phyloP scores from a whole-genome alignment of 768 basidiomycete genomes.

The Termitomyces sp. region DNA sequence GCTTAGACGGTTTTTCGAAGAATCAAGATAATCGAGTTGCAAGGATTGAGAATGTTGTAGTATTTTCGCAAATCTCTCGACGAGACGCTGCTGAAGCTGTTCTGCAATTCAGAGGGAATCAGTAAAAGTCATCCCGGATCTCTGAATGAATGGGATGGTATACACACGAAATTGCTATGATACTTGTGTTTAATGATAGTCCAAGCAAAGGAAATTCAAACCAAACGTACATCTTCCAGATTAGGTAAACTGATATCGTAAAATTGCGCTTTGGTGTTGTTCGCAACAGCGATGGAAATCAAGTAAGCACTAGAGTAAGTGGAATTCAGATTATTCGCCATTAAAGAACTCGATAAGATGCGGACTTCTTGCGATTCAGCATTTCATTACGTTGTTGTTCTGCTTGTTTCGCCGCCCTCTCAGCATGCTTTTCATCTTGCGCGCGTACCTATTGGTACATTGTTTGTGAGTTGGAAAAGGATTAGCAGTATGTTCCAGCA shows the following conservation, averaged over 20 bases:
- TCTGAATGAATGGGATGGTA: neutral
- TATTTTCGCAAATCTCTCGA: slow-evolving; percentile 47
- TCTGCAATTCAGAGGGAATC: slow-evolving; percentile 36
- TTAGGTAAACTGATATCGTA: slow-evolving; percentile 63
- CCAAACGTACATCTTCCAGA: slow-evolving; percentile 61
- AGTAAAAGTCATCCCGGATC: neutral
- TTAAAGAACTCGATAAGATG: neutral
- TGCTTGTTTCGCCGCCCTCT: slow-evolving; percentile 64
- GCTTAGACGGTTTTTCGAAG: slow-evolving; percentile 44
- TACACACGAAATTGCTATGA: slow-evolving; percentile 60
- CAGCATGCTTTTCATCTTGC: slow-evolving; percentile 70
- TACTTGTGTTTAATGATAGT: slow-evolving; percentile 7
- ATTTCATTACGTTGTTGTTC: slow-evolving; percentile 76
- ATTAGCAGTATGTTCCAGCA: slow-evolving; percentile 7
- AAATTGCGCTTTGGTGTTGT: slow-evolving; percentile 63
- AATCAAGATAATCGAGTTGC: slow-evolving; percentile 53
- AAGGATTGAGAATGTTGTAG: slow-evolving; percentile 55
- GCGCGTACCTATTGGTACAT: slow-evolving; percentile 45
- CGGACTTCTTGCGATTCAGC: slow-evolving; percentile 78
- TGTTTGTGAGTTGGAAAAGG: neutral
- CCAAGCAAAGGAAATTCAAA: neutral
- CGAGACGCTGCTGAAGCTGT: slow-evolving; percentile 60
- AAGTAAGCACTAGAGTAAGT: slow-evolving; percentile 50
- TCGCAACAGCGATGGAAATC: slow-evolving; percentile 64
- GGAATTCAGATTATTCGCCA: neutral